Conservation (phyloP, 1,284 basidiomycete species). For the Schizophyllum commune region DNA sequence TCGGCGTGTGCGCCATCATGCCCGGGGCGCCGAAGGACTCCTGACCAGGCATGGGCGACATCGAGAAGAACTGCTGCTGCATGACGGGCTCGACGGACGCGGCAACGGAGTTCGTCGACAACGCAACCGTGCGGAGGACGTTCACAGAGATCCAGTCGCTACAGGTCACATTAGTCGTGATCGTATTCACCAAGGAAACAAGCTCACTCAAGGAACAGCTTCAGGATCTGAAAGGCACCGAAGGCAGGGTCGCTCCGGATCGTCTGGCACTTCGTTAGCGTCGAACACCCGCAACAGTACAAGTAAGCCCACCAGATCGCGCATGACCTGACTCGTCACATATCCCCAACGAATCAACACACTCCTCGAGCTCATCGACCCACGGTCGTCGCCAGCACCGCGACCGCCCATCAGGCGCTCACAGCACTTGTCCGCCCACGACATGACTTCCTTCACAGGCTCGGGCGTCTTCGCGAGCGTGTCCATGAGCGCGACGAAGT, state of each 20-base stretch:
- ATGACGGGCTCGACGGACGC: constrained; percentile 84
- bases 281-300: background rate
- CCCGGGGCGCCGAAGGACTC: constrained; percentile 17
- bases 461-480: constrained; percentile 63
- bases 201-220: constrained; percentile 82
- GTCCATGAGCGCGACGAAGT: constrained; percentile 74
- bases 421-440: constrained; percentile 83
- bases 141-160: constrained; percentile 89
- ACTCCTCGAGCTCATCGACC: constrained; percentile 79
- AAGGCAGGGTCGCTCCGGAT: constrained; percentile 86
- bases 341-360: constrained; percentile 86
- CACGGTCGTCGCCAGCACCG: constrained; percentile 54
- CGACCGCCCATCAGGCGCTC: constrained; percentile 70
- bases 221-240: constrained; percentile 84
- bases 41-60: constrained; percentile 14
- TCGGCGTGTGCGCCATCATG: constrained; percentile 67
- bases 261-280: constrained; percentile 39
- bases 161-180: constrained; percentile 16
- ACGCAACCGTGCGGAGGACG: constrained; percentile 74
- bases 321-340: constrained; percentile 85
- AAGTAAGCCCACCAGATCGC: constrained; percentile 59
- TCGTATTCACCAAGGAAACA: constrained; percentile 10
- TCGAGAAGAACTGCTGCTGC: constrained; percentile 53
- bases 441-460: constrained; percentile 81
- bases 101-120: constrained; percentile 82